These are phyloP conservation scores for Macrocybe gigantea DNA, from an alignment of 768 basidiomycete species.

Conservation along the genomic window DNA sequence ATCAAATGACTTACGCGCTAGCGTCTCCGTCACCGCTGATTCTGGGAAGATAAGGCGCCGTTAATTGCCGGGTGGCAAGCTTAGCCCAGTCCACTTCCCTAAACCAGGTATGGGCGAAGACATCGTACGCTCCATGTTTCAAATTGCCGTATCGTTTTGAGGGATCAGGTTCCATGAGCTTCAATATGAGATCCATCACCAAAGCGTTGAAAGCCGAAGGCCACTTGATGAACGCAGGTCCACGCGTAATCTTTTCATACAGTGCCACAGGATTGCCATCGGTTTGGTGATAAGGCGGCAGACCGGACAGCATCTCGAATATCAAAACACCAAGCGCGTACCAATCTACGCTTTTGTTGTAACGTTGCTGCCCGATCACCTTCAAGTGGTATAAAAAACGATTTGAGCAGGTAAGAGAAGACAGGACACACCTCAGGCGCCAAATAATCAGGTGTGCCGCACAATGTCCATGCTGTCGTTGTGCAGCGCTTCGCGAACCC, in stretches of 20 bases:
- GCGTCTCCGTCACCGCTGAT: slow-evolving; percentile 93
- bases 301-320: slow-evolving; percentile 96
- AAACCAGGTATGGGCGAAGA: slow-evolving; percentile 93
- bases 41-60: slow-evolving; percentile 91
- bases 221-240: slow-evolving; percentile 72
- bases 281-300: slow-evolving; percentile 89
- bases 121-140: slow-evolving; percentile 82
- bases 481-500: slow-evolving; percentile 91
- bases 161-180: slow-evolving; percentile 86
- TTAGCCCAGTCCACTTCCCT: slow-evolving; percentile 89
- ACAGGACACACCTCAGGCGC: slow-evolving; percentile 75
- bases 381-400: slow-evolving; percentile 21
- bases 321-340: slow-evolving; percentile 96
- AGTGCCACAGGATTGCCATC: slow-evolving; percentile 81
- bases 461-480: slow-evolving; percentile 90
- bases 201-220: slow-evolving; percentile 66
- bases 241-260: slow-evolving; percentile 86
- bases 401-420: neutral
- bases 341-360: slow-evolving; percentile 98
- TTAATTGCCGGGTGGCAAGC: slow-evolving; percentile 78
- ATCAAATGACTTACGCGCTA: slow-evolving; percentile 62
- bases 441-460: slow-evolving; percentile 94
- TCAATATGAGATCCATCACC: slow-evolving; percentile 85
- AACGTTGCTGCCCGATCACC: slow-evolving; percentile 78
- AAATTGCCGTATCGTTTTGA: slow-evolving; percentile 88